Evolutionary conservation across 2,329 filamentous ascomycete genomes (phyloP).

Genomic region (Penicillium sp.): DNA sequence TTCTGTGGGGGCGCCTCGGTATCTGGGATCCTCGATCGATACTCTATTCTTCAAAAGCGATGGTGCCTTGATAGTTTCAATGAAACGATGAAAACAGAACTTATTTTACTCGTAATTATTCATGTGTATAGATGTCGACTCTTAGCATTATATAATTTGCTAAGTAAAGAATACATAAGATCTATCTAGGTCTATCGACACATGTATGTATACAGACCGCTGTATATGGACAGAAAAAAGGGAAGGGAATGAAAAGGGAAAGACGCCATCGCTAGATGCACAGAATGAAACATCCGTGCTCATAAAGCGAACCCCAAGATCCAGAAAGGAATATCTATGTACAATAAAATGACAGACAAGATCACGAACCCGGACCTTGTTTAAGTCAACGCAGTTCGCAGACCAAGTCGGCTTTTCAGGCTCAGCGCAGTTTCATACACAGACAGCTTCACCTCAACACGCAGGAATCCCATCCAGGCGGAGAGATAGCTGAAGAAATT

Average conservation of each 20-base stretch:
- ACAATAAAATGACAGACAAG: slow-evolving; percentile 6
- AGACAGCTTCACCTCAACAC: slow-evolving; percentile 59
- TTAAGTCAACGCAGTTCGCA: slow-evolving; percentile 25
- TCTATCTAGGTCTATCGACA: slow-evolving; percentile 13
- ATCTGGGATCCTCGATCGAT: slow-evolving; percentile 26
- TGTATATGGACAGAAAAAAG: not conserved
- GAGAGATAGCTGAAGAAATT: slow-evolving; percentile 54
- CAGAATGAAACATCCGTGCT: slow-evolving; percentile 26
- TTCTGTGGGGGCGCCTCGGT: slow-evolving; percentile 24
- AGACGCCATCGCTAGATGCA: slow-evolving; percentile 32
- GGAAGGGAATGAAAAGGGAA: slow-evolving; percentile 3
- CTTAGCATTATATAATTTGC: not conserved
- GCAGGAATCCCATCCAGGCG: slow-evolving; percentile 55
- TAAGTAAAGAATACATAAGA: not conserved
- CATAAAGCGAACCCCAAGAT: slow-evolving; percentile 1
- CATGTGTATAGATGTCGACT: not conserved
- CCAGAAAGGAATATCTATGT: slow-evolving; percentile 15
- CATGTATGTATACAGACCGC: slow-evolving; percentile 20
- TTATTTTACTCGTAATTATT: not conserved
- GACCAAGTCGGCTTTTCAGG: slow-evolving; percentile 51
- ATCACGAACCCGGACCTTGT: not conserved
- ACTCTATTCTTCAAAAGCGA: slow-evolving; percentile 19
- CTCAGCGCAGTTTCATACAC: slow-evolving; percentile 60
- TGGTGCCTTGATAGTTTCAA: slow-evolving; percentile 26
- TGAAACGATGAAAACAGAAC: slow-evolving; percentile 24